Base-by-base conservation (phyloP, 306 rosid species). In the Leucaena leucocephala region DNA sequence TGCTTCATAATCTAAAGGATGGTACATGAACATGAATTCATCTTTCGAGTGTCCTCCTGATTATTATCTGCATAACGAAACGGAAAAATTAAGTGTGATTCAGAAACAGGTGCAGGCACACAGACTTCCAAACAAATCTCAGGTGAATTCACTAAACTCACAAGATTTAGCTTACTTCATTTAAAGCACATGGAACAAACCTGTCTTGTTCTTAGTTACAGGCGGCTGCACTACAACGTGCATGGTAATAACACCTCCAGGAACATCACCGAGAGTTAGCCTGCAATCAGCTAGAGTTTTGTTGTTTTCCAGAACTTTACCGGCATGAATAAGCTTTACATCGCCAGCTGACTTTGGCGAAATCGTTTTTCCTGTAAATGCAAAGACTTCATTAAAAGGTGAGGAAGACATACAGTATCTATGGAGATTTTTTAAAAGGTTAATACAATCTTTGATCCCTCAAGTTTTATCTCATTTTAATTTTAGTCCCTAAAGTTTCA, bases 191-290 rank as follows among this genome's bases (percentile, higher is more conserved):
- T 21, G 74, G 63, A 75, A 80, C 83, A 52, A 81, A 90, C 97
- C 94, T 90, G 85, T 80, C 76, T 82, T 55, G 34, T 55, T 90
- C 79, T 88, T 90, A 45, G 84, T 72, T 27, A 71, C 55, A 44
- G 84, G 78, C 52, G 93, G 93, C 72, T 88, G 97, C 67, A 92
- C 88, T 34, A 90, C 90, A 58, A 86, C 90, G 73, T 88, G 95
- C 93, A 92, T 81, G 49, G 90, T 92, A 82, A 88, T 84, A 72
- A 48, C 89, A 38, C 81, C 86, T 72, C 87, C 90, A 65, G 88
- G 88, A 63, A 76, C 79, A 71, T 83, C 87, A 8, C 91, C 84
- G 44, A 85, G 72, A 42, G 83, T 86, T 84, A 88, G 78, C 61
- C 81, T 86, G 84, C 85, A 90, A 34, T 92, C 93, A 63, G 91